Percentiles rank a stretch among this genome's conserved stretches.
Conservation (phyloP, 2,329 filamentous ascomycete genomes). For the Penicillium capsulatum region DNA sequence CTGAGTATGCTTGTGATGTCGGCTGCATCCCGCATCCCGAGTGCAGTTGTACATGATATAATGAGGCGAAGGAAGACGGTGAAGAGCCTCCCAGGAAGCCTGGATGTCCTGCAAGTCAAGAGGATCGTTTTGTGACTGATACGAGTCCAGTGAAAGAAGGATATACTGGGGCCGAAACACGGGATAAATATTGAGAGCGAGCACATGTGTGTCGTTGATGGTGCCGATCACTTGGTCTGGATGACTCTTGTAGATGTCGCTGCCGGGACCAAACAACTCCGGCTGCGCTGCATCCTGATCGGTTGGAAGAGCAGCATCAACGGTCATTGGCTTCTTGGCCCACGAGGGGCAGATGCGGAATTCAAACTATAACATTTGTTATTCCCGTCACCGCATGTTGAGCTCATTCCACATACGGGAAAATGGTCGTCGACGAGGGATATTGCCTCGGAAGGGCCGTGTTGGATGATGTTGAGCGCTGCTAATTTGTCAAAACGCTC, state of each 20-base stretch:
- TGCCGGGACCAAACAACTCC: conserved; percentile 18
- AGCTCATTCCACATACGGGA: too few species aligned
- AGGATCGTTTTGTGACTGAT: conserved; percentile 45
- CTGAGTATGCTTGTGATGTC: conserved; percentile 51
- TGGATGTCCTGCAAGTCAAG: conserved; percentile 41
- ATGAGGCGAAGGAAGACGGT: conserved; percentile 27
- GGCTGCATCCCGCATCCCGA: conserved; percentile 43
- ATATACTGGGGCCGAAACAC: conserved; percentile 48
- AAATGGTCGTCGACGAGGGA: too few species aligned
- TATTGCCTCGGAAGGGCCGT: too few species aligned
- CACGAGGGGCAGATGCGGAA: too few species aligned
- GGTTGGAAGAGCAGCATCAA: conserved; percentile 2
- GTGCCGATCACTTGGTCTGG: conserved; percentile 41
- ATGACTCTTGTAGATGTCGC: conserved; percentile 43
- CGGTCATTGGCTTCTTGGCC: conserved; percentile 14
- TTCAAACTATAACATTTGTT: too few species aligned
- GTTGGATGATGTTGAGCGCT: too few species aligned
- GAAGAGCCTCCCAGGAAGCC: conserved; percentile 36
- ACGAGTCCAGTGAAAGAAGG: conserved; percentile 47
- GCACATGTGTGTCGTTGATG: conserved; percentile 43
- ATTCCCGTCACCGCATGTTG: too few species aligned
- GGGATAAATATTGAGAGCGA: conserved; percentile 50
- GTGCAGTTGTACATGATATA: conserved; percentile 49
- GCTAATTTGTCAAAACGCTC: too few species aligned
- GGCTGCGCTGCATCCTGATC: neutral